Evolutionary conservation across 2,329 filamentous ascomycete genomes (phyloP).

Genomic region (Colletotrichum acutatum): DNA sequence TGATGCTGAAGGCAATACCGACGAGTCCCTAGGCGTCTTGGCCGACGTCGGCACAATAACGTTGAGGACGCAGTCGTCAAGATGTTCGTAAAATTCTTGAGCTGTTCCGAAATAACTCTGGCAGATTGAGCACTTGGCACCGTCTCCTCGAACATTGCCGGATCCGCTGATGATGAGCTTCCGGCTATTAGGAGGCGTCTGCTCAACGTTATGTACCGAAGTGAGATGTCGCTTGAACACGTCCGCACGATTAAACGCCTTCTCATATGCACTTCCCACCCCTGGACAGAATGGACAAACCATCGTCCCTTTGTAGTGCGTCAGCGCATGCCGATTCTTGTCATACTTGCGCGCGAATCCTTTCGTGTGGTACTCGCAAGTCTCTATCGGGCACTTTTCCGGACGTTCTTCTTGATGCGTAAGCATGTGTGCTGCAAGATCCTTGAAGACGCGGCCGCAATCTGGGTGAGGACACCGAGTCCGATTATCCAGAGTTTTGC

Average conservation of each 20-base stretch:
- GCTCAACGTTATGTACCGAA: conserved; percentile 92
- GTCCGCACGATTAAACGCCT: conserved; percentile 95
- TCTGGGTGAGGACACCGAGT: conserved; percentile 67
- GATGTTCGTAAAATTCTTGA: conserved; percentile 97
- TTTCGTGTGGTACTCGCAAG: conserved; percentile 93
- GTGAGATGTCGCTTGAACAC: conserved; percentile 97
- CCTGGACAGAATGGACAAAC: conserved; percentile 96
- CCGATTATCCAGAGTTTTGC: conserved; percentile 51
- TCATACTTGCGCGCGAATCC: conserved; percentile 98
- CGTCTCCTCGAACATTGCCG: conserved; percentile 52
- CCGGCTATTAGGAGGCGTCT: conserved; percentile 89
- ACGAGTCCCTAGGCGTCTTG: conserved; percentile 29
- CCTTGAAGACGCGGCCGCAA: conserved; percentile 70
- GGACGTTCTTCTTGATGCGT: conserved; percentile 94
- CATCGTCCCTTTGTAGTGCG: conserved; percentile 98
- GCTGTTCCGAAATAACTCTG: conserved; percentile 81
- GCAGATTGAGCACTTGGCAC: conserved; percentile 93
- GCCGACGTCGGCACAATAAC: conserved; percentile 61
- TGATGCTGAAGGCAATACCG: conserved; percentile 11
- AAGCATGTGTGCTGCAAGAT: conserved; percentile 88
- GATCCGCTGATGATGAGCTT: conserved; percentile 67
- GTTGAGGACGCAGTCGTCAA: conserved; percentile 75
- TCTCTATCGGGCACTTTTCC: conserved; percentile 94
- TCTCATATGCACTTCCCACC: conserved; percentile 86
- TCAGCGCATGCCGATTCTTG: conserved; percentile 95